Percentiles rank a stretch among this genome's conserved stretches.
Evolutionary conservation across 1,284 basidiomycete genomes (phyloP).

Genomic region (Tilletia caries): DNA sequence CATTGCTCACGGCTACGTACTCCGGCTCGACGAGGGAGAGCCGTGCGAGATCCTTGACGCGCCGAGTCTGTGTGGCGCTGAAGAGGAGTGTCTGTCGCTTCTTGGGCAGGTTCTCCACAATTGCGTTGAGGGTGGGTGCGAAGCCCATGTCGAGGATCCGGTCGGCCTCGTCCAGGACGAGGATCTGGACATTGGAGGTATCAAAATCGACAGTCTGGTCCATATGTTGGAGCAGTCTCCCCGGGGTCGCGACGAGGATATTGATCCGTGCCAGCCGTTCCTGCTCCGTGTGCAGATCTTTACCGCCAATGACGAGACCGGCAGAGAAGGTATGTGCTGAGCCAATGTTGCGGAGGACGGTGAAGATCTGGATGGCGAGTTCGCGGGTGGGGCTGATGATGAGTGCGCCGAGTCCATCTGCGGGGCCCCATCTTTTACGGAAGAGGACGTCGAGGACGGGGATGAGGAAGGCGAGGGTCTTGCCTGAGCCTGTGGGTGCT

Average conservation of each 20-base stretch:
- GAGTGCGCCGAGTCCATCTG: conserved; percentile 82
- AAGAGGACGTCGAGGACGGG: conserved; percentile 73
- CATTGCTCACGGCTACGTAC: conserved; percentile 61
- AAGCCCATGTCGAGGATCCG: conserved; percentile 96
- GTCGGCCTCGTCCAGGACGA: conserved; percentile 97
- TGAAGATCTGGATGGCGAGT: conserved; percentile 94
- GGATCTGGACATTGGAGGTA: conserved; percentile 78
- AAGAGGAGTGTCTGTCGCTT: conserved; percentile 81
- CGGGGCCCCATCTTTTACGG: conserved; percentile 71
- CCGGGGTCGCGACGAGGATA: conserved; percentile 93
- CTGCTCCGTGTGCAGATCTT: conserved; percentile 87
- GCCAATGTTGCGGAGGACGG: conserved; percentile 86
- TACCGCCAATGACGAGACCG: conserved; percentile 92
- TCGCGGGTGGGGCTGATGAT: conserved; percentile 94
- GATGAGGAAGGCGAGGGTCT: conserved; percentile 77
- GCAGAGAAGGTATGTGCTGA: conserved; percentile 88
- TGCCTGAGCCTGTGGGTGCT: conserved; percentile 76
- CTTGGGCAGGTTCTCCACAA: conserved; percentile 71
- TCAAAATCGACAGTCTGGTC: conserved; percentile 96
- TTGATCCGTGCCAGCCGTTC: conserved; percentile 82
- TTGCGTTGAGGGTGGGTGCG: conserved; percentile 78
- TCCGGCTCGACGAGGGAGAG: conserved; percentile 82
- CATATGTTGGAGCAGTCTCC: conserved; percentile 91
- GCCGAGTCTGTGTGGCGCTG: conserved; percentile 92
- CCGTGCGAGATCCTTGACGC: conserved; percentile 81